These are phyloP conservation scores for Boletus eberwhitei DNA, from an alignment of 768 basidiomycete genomes.

Conservation along the genomic window DNA sequence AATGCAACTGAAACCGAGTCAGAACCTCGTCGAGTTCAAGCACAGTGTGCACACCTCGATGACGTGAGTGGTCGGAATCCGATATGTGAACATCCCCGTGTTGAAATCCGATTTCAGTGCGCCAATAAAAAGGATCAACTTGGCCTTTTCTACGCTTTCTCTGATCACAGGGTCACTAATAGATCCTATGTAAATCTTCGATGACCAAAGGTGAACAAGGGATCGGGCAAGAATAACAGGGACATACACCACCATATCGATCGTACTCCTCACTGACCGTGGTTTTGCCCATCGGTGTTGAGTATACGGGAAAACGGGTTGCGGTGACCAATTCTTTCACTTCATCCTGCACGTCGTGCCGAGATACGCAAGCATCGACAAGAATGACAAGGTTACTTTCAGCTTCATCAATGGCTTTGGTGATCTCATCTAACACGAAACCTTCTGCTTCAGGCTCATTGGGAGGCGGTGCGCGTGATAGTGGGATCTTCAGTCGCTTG, in stretches of 20 bases:
- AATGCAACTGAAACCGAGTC: conserved; percentile 57
- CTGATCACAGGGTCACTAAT: conserved; percentile 64
- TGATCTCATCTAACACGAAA: conserved; percentile 73
- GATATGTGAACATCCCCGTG: conserved; percentile 82
- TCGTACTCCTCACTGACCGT: conserved; percentile 65
- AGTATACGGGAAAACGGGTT: conserved; percentile 72
- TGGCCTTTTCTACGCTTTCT: conserved; percentile 69
- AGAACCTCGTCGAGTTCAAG: background rate
- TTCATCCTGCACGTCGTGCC: conserved; percentile 65
- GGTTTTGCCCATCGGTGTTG: conserved; percentile 81
- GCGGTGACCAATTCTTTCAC: conserved; percentile 56
- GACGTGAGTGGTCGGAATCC: conserved; percentile 53
- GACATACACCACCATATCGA: conserved; percentile 76
- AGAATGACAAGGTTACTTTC: conserved; percentile 64
- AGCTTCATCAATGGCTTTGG: conserved; percentile 58
- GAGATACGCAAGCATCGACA: conserved; percentile 76
- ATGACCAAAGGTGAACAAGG: background rate
- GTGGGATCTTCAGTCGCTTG: conserved; percentile 57
- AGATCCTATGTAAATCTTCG: conserved; percentile 72
- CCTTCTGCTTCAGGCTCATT: conserved; percentile 60
- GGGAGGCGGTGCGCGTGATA: conserved; percentile 44
- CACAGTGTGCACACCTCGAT: conserved; percentile 51
- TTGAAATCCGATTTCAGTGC: conserved; percentile 77
- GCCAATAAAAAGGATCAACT: conserved; percentile 74
- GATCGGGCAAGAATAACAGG: background rate